Base-by-base conservation (phyloP, 1,284 basidiomycete genomes). In the Papiliotrema laurentii region DNA sequence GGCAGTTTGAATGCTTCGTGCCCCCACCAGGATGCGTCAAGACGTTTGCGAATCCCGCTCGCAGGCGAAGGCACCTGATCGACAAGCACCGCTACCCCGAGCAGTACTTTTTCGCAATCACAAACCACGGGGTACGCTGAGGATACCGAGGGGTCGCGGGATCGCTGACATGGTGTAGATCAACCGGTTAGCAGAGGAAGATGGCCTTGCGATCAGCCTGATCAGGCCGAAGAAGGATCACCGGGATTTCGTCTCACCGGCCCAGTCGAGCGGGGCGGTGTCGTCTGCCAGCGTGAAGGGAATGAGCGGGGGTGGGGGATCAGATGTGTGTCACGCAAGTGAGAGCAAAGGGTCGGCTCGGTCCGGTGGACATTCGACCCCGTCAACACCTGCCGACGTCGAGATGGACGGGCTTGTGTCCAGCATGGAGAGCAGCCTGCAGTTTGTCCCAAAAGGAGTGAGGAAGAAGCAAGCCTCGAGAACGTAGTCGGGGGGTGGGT, bases 101-200 rank as follows among this genome's bases (percentile, higher is more conserved):
- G 66, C 80, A 89, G 59, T 93, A 84, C 71, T 92, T 88, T 72
- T 93, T 92, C 68, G 81, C 83, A 21, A 84, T 93, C 37, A 89
- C 87, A 9, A 89, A 90, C 69, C 89, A 87, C 68, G 89, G 89
- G 21, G 81, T 92, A 41, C 51, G 59, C 41, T 40, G 5, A 38
- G 3, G 2, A 19, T 21, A 5, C 28, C 22, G 21, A 16, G 21
- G 31, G 4, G 1, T 19, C 53, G 45, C 4, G 25, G 30, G 25
- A 7, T 16, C 3, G 28, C 30, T 46, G 19, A 52, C 43, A 6
- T n/a, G n/a, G n/a, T n/a, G 0, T 51, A 67, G 64, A 38, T 71
- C 46, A 71, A 71, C 50, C 57, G 55, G 14, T 61, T 71, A 24
- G 55, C 60, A 9, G 52, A 60, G 27, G 50, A 60, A 45, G 68